Evolutionary conservation across 805 yeast species (phyloP).

Genomic region (Metschnikowia continentalis): DNA sequence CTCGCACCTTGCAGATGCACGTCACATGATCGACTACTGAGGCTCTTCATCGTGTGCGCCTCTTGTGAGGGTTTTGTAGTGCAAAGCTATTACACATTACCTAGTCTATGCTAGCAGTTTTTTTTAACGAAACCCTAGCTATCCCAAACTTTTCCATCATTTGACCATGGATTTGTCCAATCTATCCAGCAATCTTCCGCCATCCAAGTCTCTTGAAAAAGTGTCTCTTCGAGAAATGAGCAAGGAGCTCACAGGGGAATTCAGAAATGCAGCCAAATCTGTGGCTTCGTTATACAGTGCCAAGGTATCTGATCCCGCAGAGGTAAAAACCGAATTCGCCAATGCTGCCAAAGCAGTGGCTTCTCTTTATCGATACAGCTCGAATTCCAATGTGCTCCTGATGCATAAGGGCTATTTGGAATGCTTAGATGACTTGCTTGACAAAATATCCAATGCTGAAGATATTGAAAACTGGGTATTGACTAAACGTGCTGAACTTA

Average conservation of each 20-base stretch:
- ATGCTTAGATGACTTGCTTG: constrained; percentile 54
- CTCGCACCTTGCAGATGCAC: background rate
- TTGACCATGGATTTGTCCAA: constrained; percentile 58
- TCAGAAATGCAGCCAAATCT: constrained; percentile 66
- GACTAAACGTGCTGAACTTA: constrained; percentile 43
- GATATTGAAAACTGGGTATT: constrained; percentile 54
- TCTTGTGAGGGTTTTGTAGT: background rate
- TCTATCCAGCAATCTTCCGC: constrained; percentile 52
- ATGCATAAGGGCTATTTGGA: constrained; percentile 57
- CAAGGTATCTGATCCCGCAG: constrained; percentile 4
- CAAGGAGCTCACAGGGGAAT: constrained; percentile 55
- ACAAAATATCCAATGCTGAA: constrained; percentile 34
- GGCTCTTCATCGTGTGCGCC: background rate
- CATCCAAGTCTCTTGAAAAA: constrained; percentile 45
- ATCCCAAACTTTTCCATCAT: background rate
- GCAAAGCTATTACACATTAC: background rate
- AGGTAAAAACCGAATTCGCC: constrained; percentile 28
- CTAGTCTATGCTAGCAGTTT: background rate
- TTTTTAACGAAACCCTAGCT: background rate
- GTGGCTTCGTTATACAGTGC: constrained; percentile 50
- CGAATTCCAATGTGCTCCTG: constrained; percentile 44
- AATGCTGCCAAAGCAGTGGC: constrained; percentile 43
- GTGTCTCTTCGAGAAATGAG: constrained; percentile 46
- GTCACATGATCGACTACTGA: background rate
- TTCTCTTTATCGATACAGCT: constrained; percentile 56